Evolutionary conservation across 2,329 filamentous ascomycete genomes (phyloP).

Genomic region (Canariomyces notabilis): DNA sequence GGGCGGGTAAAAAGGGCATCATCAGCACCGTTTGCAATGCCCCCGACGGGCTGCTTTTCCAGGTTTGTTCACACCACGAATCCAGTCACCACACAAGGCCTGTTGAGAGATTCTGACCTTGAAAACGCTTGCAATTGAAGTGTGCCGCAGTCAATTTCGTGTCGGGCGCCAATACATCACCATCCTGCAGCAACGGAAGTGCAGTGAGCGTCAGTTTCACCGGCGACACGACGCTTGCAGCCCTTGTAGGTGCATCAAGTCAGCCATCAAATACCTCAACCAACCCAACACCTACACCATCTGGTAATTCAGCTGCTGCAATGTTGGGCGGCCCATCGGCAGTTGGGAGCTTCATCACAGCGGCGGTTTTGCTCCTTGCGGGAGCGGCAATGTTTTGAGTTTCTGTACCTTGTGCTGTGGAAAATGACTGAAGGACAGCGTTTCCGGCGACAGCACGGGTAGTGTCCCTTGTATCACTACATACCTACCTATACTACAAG

Average conservation of each 20-base stretch:
- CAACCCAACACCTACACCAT: not conserved
- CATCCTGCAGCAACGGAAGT: conserved; percentile 36
- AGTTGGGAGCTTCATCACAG: conserved; percentile 9
- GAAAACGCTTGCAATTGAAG: conserved; percentile 33
- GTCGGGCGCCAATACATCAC: conserved; percentile 30
- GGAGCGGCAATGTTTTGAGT: conserved; percentile 8
- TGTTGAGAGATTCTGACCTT: conserved; percentile 16
- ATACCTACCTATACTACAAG: too few species aligned
- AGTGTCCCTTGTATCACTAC: too few species aligned
- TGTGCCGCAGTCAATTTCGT: conserved; percentile 55
- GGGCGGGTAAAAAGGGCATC: conserved; percentile 50
- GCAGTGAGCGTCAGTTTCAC: conserved; percentile 30
- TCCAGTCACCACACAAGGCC: conserved; percentile 1
- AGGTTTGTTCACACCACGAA: conserved; percentile 35
- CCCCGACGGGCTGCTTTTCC: conserved; percentile 52
- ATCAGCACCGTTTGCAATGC: conserved; percentile 48
- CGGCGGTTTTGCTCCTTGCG: conserved; percentile 12
- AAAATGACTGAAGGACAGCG: too few species aligned
- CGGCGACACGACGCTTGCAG: conserved; percentile 29
- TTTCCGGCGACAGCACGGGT: too few species aligned
- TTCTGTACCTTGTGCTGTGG: not conserved
- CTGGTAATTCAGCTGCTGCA: conserved; percentile 9
- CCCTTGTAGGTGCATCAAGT: conserved; percentile 25
- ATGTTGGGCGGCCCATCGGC: conserved; percentile 5
- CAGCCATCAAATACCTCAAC: not conserved